These are phyloP conservation scores for Gymnopus androsaceus DNA, from an alignment of 1,284 basidiomycete genomes.

Conservation along the genomic window DNA sequence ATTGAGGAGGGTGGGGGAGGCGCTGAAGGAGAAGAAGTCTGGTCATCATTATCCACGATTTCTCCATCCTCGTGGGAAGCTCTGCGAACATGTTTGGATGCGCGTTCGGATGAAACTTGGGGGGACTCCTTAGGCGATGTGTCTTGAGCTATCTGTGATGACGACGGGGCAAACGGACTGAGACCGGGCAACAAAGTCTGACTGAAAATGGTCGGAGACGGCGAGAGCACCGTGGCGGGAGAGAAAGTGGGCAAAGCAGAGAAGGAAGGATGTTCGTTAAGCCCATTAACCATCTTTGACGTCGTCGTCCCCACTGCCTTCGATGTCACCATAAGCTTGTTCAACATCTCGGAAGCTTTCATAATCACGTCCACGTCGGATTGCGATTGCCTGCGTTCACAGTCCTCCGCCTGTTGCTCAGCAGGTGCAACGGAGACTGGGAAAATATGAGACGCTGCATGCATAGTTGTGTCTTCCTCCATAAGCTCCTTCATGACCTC, in stretches of 20 bases:
- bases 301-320: no score
- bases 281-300: not conserved
- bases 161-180: no score
- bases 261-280: not conserved
- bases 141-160: no score
- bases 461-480: not conserved
- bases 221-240: no score
- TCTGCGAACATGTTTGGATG: constrained; percentile 9
- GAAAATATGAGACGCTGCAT: not conserved
- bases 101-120: no score
- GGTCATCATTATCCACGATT: constrained; percentile 30
- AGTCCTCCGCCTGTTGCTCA: not conserved
- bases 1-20: constrained; percentile 32
- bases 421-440: not conserved
- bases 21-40: constrained; percentile 1
- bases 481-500: no score
- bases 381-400: not conserved
- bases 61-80: constrained; percentile 56
- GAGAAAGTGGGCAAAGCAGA: not conserved
- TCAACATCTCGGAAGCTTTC: constrained; percentile 3
- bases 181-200: no score
- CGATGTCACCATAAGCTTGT: not conserved
- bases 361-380: constrained; percentile 4
- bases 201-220: no score
- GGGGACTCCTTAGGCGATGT: no score